Evolutionary conservation across 164 flowering plant genomes (phyloP).

Genomic region (Magnolia changhungtana): DNA sequence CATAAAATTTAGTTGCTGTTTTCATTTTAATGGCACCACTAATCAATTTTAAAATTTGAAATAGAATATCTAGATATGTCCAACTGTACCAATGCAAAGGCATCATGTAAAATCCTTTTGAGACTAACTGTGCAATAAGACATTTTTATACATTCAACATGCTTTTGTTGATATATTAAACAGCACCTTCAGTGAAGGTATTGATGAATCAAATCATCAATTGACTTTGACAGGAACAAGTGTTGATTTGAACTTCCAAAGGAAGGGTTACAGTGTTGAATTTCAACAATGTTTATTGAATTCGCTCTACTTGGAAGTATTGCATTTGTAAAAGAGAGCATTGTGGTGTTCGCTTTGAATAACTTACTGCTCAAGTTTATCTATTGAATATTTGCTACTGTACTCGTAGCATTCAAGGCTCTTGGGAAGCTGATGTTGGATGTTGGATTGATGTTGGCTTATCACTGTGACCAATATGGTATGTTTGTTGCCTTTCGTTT

Average conservation of each 20-base stretch:
- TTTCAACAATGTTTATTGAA: background rate
- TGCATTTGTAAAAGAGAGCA: background rate
- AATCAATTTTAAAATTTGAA: too few relatives aligned
- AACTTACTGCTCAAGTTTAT: background rate
- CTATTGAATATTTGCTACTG: conserved; percentile 5
- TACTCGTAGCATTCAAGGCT: conserved; percentile 75
- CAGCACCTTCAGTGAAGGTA: background rate
- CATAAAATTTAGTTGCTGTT: too few relatives aligned
- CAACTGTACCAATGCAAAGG: too few relatives aligned
- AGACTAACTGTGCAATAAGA: too few relatives aligned
- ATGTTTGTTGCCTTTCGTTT: conserved; percentile 5
- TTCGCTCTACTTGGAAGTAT: background rate
- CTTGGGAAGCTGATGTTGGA: conserved; percentile 90
- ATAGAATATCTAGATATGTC: too few relatives aligned
- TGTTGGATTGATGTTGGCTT: conserved; percentile 85
- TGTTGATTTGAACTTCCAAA: background rate
- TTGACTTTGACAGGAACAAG: background rate
- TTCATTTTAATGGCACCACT: too few relatives aligned
- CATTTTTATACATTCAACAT: too few relatives aligned
- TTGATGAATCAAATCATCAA: background rate
- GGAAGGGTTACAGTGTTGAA: background rate
- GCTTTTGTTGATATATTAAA: too few relatives aligned
- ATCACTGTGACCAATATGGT: conserved; percentile 95
- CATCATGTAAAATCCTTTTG: too few relatives aligned
- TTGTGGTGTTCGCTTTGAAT: background rate